Percentiles rank a stretch among this genome's conserved stretches.
These are phyloP conservation scores for Colletotrichum sp. DNA, from an alignment of 2,329 filamentous ascomycete genomes.

Conservation along the genomic window DNA sequence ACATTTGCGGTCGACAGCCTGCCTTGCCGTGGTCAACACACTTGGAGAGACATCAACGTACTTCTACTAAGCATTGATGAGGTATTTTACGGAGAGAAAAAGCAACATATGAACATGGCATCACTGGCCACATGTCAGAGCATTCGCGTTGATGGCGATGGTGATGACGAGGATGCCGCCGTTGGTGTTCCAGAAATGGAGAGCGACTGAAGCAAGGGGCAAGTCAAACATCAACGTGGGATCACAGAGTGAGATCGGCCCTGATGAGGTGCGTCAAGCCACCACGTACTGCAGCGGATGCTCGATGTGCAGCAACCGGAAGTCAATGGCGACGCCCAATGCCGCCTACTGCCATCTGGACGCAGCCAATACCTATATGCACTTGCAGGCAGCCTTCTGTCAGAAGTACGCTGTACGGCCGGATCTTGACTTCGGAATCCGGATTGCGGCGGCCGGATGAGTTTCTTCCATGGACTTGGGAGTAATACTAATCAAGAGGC, in stretches of 20 bases:
- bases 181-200: background rate
- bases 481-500: background rate
- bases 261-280: background rate
- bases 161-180: background rate
- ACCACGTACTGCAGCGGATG: background rate
- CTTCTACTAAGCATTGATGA: background rate
- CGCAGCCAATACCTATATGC: background rate
- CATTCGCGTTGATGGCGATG: background rate
- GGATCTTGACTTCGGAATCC: background rate
- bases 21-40: background rate
- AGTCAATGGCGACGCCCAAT: background rate
- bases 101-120: background rate
- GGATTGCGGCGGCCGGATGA: background rate
- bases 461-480: background rate
- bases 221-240: background rate
- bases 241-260: background rate
- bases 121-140: background rate
- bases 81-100: background rate
- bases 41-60: background rate
- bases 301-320: background rate
- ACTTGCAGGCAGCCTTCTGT: background rate
- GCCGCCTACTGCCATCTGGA: background rate
- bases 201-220: constrained; percentile 4
- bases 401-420: background rate
- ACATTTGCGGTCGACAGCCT: background rate